phyloP scores from a whole-genome alignment of 768 basidiomycete species.

The Mycena metata region DNA sequence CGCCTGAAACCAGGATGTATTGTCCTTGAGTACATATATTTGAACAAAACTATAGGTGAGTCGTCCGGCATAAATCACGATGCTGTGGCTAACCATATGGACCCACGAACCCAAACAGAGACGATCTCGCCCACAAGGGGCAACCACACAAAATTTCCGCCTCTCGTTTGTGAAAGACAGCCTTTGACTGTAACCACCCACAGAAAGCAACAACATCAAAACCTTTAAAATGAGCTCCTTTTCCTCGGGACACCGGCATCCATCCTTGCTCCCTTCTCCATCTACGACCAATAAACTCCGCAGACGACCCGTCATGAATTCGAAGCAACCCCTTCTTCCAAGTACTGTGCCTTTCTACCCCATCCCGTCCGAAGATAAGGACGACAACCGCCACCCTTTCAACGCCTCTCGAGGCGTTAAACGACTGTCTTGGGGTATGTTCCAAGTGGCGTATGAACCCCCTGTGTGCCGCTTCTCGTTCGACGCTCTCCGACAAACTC shows the following conservation, averaged over 20 bases:
- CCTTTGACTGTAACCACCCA: constrained; percentile 27
- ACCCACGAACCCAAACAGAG: constrained; percentile 17
- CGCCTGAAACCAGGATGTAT: constrained; percentile 1
- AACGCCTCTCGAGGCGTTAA: constrained; percentile 27
- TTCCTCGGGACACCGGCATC: constrained; percentile 3
- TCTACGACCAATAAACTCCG: constrained; percentile 24
- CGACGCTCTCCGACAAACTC: constrained; percentile 2
- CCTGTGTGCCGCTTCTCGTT: constrained; percentile 17
- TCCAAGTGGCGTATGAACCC: constrained; percentile 49
- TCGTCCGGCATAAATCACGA: constrained; percentile 6
- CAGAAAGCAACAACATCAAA: constrained; percentile 27
- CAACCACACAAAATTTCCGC: constrained; percentile 14
- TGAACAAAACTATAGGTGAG: neutral
- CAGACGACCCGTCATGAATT: constrained; percentile 21
- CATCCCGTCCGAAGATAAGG: constrained; percentile 1
- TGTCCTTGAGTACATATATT: constrained; percentile 1
- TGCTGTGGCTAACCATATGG: constrained; percentile 28
- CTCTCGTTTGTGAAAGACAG: constrained; percentile 22
- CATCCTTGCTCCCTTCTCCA: constrained; percentile 22
- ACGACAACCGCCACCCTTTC: constrained; percentile 11
- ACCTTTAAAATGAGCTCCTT: constrained; percentile 30
- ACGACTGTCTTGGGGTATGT: constrained; percentile 51
- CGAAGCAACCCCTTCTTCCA: constrained; percentile 28
- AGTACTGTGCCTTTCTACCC: constrained; percentile 1
- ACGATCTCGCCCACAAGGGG: constrained; percentile 31